Conservation (phyloP, 768 basidiomycete species). For the Termitomyces sp. region DNA sequence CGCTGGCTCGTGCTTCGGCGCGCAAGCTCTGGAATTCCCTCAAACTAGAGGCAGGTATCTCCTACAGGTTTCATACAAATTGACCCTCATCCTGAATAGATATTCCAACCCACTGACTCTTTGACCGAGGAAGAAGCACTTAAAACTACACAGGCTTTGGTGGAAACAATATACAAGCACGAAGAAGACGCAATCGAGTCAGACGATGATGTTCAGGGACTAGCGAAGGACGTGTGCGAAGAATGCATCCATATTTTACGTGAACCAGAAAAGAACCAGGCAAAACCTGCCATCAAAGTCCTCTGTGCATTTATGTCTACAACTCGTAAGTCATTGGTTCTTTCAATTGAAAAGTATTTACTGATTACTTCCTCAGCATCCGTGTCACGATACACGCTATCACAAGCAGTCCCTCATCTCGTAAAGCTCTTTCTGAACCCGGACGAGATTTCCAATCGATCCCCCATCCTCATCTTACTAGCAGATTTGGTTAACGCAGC, state of each 20-base stretch:
- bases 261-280: conserved; percentile 93
- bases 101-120: conserved; percentile 87
- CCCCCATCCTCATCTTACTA: conserved; percentile 63
- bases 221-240: conserved; percentile 72
- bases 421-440: conserved; percentile 71
- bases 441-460: conserved; percentile 62
- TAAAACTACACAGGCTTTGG: conserved; percentile 64
- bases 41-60: conserved; percentile 74
- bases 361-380: conserved; percentile 42
- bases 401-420: conserved; percentile 73
- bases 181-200: conserved; percentile 37
- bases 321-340: conserved; percentile 55
- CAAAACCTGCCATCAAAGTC: conserved; percentile 82
- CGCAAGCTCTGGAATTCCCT: conserved; percentile 86
- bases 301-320: conserved; percentile 75
- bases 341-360: background rate
- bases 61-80: background rate
- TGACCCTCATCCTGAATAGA: conserved; percentile 39
- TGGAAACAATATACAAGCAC: conserved; percentile 65
- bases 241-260: conserved; percentile 78
- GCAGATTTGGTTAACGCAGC: conserved; percentile 60
- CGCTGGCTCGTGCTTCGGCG: conserved; percentile 56
- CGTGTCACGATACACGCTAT: conserved; percentile 63
- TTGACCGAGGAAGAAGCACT: conserved; percentile 75
- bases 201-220: conserved; percentile 42